phyloP scores from a whole-genome alignment of 306 rosid genomes.

The Trifolium pratense region DNA sequence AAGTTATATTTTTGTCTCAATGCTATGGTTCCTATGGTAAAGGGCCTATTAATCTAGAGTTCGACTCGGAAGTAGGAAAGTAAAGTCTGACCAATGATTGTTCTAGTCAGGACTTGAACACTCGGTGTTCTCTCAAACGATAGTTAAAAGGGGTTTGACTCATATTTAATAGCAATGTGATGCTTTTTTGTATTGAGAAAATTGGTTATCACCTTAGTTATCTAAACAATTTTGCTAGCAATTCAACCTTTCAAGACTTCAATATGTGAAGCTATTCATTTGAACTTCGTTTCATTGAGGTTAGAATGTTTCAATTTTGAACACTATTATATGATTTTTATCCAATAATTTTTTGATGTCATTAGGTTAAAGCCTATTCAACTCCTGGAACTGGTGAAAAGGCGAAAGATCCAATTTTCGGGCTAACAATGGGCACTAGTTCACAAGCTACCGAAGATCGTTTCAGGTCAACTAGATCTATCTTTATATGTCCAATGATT shows the following conservation, averaged over 20 bases:
- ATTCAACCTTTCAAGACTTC: not conserved
- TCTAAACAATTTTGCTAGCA: not conserved
- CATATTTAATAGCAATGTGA: not conserved
- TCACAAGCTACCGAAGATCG: conserved; percentile 69
- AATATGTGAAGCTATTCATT: not conserved
- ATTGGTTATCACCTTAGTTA: too few species aligned
- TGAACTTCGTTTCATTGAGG: conserved; percentile 20
- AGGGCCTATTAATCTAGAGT: not conserved
- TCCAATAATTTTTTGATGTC: conserved; percentile 8
- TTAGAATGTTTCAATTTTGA: conserved; percentile 1
- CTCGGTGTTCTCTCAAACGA: too few species aligned
- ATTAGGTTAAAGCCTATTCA: conserved; percentile 72
- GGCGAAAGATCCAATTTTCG: conserved; percentile 91
- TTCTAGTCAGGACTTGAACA: too few species aligned
- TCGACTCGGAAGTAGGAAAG: not conserved
- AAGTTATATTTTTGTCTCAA: not conserved
- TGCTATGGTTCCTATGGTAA: not conserved
- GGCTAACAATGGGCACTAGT: conserved; percentile 73
- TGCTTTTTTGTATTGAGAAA: not conserved
- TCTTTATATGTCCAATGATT: conserved; percentile 2
- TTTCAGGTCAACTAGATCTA: conserved; percentile 62
- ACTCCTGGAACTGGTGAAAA: conserved; percentile 65
- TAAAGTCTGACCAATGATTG: not conserved
- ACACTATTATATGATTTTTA: conserved; percentile 26
- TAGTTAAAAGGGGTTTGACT: not conserved